Evolutionary conservation across 345 rosid species (phyloP), one percentile per base, ranked within the genome.

Genomic region (Zanthoxylum bungeanum): DNA sequence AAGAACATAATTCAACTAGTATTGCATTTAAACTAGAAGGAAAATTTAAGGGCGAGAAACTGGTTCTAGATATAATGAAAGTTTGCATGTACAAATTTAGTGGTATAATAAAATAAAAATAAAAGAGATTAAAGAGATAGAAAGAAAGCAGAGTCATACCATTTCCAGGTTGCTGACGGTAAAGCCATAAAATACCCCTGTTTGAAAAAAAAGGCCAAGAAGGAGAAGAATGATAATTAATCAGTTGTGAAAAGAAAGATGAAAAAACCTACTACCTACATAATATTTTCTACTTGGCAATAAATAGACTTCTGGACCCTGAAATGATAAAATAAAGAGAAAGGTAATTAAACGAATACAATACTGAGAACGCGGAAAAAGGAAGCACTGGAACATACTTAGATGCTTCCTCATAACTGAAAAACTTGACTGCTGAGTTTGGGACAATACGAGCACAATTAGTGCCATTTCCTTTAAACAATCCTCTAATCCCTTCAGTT

Each of bases 351-450:
- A 33, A 67, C n/a, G n/a, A 63, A 37, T 52, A 5, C 34, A 19
- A 78, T 55, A 36, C 46, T 6, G 65, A 66, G 34, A 64, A 34
- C 33, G 11, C 71, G 69, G 40, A 64, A 37, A 37, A 75, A 60
- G 68, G 67, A 76, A 42, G 69, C 59, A 76, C 25, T 44, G 21
- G 66, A 64, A 27, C 85, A 63, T 85, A 90, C 98, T 78, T 84
- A 37, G 98, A 93, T 37, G 97, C 98, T 81, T 93, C 93, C 86
- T 93, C 98, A 33, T 93, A 93, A 80, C 98, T 93, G 59, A 90
- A 93, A 77, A 93, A 93, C 83, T 93, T 90, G 81, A 93, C 97
- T 8, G 98, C 98, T 8, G 97, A 93, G 77, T 93, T 93, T 33
- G 98, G 98, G 64, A 93, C 75, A 69, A 90, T 93, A 28, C 92